A percentile compares a stretch with the other conserved stretches of the same genome.
phyloP scores from a whole-genome alignment of 2,329 filamentous ascomycete genomes.

The Dactylonectria estremocensis region DNA sequence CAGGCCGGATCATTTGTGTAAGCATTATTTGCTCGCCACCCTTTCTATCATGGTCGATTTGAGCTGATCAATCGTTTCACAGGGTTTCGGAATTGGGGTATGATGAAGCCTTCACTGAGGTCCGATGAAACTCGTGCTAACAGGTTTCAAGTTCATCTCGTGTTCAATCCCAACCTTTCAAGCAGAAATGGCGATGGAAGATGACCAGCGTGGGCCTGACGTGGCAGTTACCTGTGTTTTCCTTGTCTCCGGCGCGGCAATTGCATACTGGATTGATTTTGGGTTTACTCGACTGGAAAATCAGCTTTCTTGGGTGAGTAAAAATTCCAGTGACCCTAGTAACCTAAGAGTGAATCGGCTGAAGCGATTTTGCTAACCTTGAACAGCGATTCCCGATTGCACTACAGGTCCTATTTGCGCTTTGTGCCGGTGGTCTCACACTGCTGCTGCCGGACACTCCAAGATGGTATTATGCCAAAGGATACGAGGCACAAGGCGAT shows the following conservation, averaged over 20 bases:
- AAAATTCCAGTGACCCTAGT: neutral
- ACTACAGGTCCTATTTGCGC: slow-evolving; percentile 26
- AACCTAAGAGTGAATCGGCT: no score
- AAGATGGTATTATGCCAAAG: slow-evolving; percentile 33
- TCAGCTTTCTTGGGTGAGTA: slow-evolving; percentile 29
- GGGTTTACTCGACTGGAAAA: slow-evolving; percentile 30
- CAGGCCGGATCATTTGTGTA: slow-evolving; percentile 25
- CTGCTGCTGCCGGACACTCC: slow-evolving; percentile 31
- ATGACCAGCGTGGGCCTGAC: slow-evolving; percentile 25
- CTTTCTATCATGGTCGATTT: no score
- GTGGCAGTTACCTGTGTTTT: slow-evolving; percentile 31
- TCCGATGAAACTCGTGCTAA: neutral
- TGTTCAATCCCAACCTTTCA: slow-evolving; percentile 34
- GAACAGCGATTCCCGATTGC: slow-evolving; percentile 1
- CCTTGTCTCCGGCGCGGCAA: slow-evolving; percentile 29
- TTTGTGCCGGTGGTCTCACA: slow-evolving; percentile 22
- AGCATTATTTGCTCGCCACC: neutral
- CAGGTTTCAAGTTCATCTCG: slow-evolving; percentile 28
- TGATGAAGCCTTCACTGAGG: neutral
- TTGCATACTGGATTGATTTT: slow-evolving; percentile 35
- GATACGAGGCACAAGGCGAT: slow-evolving; percentile 22
- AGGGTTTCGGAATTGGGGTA: slow-evolving; percentile 14
- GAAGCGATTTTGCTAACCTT: neutral
- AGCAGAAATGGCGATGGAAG: slow-evolving; percentile 25
- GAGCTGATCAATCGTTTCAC: no score